Conservation (phyloP, 805 yeast species). For the Saccharomycopsis sp. region DNA sequence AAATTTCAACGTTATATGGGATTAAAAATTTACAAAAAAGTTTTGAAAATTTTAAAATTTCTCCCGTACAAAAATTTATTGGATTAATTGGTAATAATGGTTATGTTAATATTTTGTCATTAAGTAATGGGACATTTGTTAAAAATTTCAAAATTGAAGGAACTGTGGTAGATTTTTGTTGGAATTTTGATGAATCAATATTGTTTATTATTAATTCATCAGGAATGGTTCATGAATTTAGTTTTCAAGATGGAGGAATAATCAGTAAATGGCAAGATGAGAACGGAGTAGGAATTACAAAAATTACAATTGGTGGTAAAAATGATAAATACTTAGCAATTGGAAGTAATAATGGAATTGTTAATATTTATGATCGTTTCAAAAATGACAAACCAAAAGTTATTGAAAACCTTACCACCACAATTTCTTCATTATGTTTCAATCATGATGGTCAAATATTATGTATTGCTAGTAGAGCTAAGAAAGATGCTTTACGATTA, state of each 20-base stretch:
- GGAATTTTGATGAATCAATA: constrained; percentile 36
- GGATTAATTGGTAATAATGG: constrained; percentile 82
- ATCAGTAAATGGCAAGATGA: constrained; percentile 72
- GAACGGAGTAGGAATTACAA: constrained; percentile 77
- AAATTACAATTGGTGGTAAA: constrained; percentile 59
- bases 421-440: constrained; percentile 64
- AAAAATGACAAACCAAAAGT: constrained; percentile 42
- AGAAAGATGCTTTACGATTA: constrained; percentile 75
- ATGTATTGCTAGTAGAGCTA: constrained; percentile 76
- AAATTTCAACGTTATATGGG: constrained; percentile 83
- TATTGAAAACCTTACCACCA: constrained; percentile 71
- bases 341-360: constrained; percentile 85
- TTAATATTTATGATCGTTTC: constrained; percentile 64
- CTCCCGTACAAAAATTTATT: constrained; percentile 60
- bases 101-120: constrained; percentile 76
- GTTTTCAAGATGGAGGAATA: constrained; percentile 38
- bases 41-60: constrained; percentile 75
- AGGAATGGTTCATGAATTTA: constrained; percentile 90
- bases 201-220: constrained; percentile 56
- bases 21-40: constrained; percentile 78
- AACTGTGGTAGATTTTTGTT: constrained; percentile 68
- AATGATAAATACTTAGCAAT: constrained; percentile 76
- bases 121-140: constrained; percentile 76
- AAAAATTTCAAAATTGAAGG: constrained; percentile 88
- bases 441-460: constrained; percentile 83